Evolutionary conservation across 2,329 filamentous ascomycete species (phyloP).

Genomic region (Seiridium cupressi): DNA sequence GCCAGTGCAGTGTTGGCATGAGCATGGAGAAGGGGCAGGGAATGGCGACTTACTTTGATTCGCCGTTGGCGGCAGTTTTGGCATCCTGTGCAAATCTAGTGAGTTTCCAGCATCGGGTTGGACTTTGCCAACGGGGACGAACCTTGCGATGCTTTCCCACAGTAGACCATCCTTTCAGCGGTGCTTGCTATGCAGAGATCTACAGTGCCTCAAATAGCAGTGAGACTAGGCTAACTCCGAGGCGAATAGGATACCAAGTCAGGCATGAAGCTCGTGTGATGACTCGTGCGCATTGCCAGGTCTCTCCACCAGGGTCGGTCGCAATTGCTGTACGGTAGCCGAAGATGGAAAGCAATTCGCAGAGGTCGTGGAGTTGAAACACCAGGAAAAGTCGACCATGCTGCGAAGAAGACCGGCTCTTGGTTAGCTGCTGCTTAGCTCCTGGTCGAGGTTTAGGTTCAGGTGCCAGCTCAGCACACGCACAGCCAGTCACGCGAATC

Average conservation of each 20-base stretch:
- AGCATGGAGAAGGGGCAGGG: conserved; percentile 1
- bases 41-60: conserved; percentile 46
- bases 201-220: background rate
- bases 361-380: conserved; percentile 19
- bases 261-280: conserved; percentile 9
- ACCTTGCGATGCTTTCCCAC: conserved; percentile 54
- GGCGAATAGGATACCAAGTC: conserved; percentile 12
- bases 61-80: conserved; percentile 51
- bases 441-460: background rate
- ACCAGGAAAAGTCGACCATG: background rate
- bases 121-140: background rate
- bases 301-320: conserved; percentile 19
- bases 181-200: background rate
- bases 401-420: background rate
- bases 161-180: conserved; percentile 48
- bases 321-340: conserved; percentile 18
- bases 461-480: background rate
- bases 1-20: conserved; percentile 2
- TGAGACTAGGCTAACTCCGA: background rate
- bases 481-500: background rate
- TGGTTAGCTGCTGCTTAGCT: background rate
- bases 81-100: conserved; percentile 27
- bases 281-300: conserved; percentile 17
- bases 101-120: background rate
- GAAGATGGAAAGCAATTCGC: conserved; percentile 25